Evolutionary conservation across 1,284 basidiomycete genomes (phyloP), one percentile per base, ranked within the genome.

Genomic region (Irpex rosettiformis): DNA sequence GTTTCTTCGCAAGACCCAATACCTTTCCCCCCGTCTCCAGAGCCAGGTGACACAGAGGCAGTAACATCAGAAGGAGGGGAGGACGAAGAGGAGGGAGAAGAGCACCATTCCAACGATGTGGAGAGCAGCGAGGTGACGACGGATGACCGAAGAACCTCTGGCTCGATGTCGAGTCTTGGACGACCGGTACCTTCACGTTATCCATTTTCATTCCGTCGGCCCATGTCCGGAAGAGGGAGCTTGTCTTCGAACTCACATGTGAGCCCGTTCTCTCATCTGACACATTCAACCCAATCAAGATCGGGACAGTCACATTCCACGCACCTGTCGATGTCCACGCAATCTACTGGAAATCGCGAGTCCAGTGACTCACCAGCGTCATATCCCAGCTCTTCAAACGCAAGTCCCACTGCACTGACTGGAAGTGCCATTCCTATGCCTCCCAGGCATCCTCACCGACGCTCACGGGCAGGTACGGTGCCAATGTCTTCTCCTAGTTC

Each of bases 121-220:
- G 77, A 78, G 60, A 73, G 75, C 22, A 77, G 78, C 59, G 75
- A 80, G 54, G 75, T 76, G 3, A 76, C 76, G 3, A 84, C 83
- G 3, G 79, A 81, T 28, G 71, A 68, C 10, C 79, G 80, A 40
- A 80, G 84, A 28, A 85, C 82, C 1, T 89, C 88, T 3, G 87
- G 82, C 18, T 91, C 89, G 3, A 84, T 92, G 82, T 91, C 89
- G 4, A 88, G 85, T 64, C 79, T 92, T 4, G 90, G 89, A 1
- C 85, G 86, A n/a, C 89, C 88, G 1, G 76, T 92, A 55, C 70
- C 73, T 18, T 84, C 86, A 4, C 80, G 86, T 1, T 89, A 88
- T 68, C 89, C 87, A 3, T 89, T 90, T 78, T 78, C 82, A 58
- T 82, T 83, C 73, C 81, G 85, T 25, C 78, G 79, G 7, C 83